phyloP scores from a whole-genome alignment of 1,139 yeast genomes.

The Taphrina populina region DNA sequence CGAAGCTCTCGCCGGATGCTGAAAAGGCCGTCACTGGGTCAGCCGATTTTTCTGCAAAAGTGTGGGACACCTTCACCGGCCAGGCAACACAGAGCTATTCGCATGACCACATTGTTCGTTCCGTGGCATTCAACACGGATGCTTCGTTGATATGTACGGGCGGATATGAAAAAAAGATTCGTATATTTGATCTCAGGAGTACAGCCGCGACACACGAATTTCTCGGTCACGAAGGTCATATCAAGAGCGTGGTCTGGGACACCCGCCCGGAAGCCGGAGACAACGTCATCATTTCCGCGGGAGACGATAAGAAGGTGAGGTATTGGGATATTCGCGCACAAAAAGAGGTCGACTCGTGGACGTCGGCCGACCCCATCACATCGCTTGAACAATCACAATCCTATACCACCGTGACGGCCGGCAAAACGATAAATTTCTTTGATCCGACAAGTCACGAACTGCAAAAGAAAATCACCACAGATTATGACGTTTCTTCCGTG shows the following conservation, averaged over 20 bases:
- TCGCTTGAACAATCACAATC: conserved; percentile 34
- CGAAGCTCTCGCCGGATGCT: conserved; percentile 43
- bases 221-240: conserved; percentile 37
- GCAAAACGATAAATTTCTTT: conserved; percentile 41
- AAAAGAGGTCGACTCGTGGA: conserved; percentile 33
- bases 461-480: conserved; percentile 41
- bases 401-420: conserved; percentile 43
- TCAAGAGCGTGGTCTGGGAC: conserved; percentile 39
- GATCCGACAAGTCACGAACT: conserved; percentile 39
- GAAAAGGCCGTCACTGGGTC: conserved; percentile 45
- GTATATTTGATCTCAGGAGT: conserved; percentile 39
- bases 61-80: conserved; percentile 46
- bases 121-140: conserved; percentile 39
- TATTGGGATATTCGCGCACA: conserved; percentile 44
- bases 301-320: conserved; percentile 42
- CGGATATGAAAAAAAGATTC: conserved; percentile 39
- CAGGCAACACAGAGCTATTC: conserved; percentile 40
- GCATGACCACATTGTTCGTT: conserved; percentile 46
- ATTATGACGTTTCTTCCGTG: conserved; percentile 44
- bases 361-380: conserved; percentile 27
- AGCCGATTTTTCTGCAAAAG: conserved; percentile 47
- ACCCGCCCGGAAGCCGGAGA: conserved; percentile 9
- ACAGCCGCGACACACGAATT: conserved; percentile 34
- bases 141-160: conserved; percentile 38
- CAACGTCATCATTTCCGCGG: conserved; percentile 41